Percentiles rank a stretch among this genome's conserved stretches.
Evolutionary conservation across 2,329 filamentous ascomycete genomes (phyloP).

Genomic region (Trichoderma simmonsii): DNA sequence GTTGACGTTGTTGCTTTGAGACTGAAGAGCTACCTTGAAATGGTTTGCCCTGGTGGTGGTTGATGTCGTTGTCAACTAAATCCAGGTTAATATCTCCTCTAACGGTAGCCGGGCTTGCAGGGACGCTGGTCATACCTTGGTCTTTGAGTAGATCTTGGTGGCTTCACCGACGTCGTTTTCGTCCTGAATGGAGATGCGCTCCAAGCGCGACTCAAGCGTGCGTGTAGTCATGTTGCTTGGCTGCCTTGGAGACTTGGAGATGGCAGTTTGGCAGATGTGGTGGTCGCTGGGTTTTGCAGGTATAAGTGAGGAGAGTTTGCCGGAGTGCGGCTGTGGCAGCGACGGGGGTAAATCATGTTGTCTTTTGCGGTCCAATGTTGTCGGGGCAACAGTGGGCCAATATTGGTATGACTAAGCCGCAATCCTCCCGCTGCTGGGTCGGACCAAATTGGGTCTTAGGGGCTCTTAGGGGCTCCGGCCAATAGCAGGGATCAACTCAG

Average conservation of each 20-base stretch:
- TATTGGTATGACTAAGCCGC: not conserved
- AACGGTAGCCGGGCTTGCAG: not conserved
- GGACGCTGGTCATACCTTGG: conserved; percentile 59
- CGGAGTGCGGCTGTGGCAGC: not conserved
- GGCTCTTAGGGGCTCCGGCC: not conserved
- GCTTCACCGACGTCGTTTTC: conserved; percentile 68
- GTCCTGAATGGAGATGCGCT: conserved; percentile 85
- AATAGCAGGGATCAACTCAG: not conserved
- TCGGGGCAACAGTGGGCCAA: not conserved
- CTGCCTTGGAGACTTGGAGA: not conserved
- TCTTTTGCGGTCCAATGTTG: conserved; percentile 15
- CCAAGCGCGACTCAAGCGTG: conserved; percentile 80
- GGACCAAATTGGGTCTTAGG: not conserved
- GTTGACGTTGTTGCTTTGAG: conserved; percentile 67
- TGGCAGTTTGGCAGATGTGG: not conserved
- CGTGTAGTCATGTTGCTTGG: conserved; percentile 62
- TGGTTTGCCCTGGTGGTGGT: conserved; percentile 70
- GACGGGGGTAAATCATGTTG: conserved; percentile 8
- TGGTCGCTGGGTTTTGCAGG: not conserved
- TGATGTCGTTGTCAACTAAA: conserved; percentile 24
- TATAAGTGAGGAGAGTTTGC: conserved; percentile 8
- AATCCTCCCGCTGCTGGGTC: not conserved
- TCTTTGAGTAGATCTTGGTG: conserved; percentile 61
- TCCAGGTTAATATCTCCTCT: not conserved
- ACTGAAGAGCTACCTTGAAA: conserved; percentile 80